phyloP scores from a whole-genome alignment of 306 rosid genomes.

The Acacia confusa region DNA sequence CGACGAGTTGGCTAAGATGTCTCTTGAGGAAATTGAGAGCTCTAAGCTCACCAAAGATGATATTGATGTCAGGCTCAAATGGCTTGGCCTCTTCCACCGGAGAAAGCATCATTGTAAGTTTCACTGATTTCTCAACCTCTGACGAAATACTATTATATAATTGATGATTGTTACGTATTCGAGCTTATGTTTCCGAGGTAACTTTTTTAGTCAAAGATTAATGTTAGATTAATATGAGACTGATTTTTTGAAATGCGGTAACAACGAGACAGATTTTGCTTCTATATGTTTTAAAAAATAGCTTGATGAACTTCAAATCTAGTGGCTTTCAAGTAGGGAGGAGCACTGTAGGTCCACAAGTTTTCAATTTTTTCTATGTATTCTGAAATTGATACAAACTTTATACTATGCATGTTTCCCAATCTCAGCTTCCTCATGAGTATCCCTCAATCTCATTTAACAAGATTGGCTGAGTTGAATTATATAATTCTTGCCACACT shows the following conservation, averaged over 20 bases:
- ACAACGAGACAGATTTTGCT: neutral
- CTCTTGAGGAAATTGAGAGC: slow-evolving; percentile 73
- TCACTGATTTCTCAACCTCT: neutral
- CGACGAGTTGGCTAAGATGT: slow-evolving; percentile 62
- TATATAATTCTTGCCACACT: neutral
- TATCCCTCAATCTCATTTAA: neutral
- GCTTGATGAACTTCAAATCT: neutral
- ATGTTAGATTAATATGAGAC: neutral
- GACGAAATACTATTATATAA: neutral
- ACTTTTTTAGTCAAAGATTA: neutral
- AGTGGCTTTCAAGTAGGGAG: neutral
- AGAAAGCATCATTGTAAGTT: slow-evolving; percentile 89
- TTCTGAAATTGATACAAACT: too few relatives aligned
- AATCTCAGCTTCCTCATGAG: neutral
- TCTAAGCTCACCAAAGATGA: slow-evolving; percentile 70
- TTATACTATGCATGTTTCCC: neutral
- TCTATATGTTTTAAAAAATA: neutral
- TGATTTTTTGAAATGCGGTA: neutral
- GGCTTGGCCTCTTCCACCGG: slow-evolving; percentile 95
- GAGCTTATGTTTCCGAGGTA: neutral
- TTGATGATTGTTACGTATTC: neutral
- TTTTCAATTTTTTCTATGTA: too few relatives aligned
- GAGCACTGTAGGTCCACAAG: too few relatives aligned
- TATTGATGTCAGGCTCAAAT: slow-evolving; percentile 92
- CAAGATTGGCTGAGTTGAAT: neutral